These are phyloP conservation scores for Termitomyces bulborhizus DNA, from an alignment of 768 basidiomycete genomes.

Conservation along the genomic window DNA sequence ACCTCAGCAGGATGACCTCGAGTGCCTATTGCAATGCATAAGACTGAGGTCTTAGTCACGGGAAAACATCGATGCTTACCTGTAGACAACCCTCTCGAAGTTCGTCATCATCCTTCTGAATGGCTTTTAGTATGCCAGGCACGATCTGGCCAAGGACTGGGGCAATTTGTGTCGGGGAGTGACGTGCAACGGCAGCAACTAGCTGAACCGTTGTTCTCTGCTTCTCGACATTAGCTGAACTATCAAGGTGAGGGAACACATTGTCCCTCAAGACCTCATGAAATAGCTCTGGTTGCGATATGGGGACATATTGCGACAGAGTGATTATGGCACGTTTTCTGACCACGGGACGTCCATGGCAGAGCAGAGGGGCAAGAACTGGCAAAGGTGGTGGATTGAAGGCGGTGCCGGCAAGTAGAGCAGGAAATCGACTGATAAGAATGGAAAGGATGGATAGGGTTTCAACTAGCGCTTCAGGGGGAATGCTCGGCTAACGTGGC, in stretches of 20 bases:
- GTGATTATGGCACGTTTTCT: conserved; percentile 90
- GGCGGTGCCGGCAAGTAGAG: conserved; percentile 48
- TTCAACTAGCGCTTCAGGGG: conserved; percentile 79
- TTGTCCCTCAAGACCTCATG: conserved; percentile 49
- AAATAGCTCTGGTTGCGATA: conserved; percentile 60
- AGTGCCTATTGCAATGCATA: conserved; percentile 48
- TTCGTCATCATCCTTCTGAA: conserved; percentile 77
- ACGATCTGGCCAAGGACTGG: conserved; percentile 57
- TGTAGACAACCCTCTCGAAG: conserved; percentile 75
- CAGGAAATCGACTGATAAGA: conserved; percentile 79
- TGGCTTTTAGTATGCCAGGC: conserved; percentile 63
- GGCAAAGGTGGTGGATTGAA: conserved; percentile 54
- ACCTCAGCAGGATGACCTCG: conserved; percentile 78
- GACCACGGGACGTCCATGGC: conserved; percentile 77
- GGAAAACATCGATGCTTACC: conserved; percentile 27
- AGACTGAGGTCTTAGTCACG: neutral
- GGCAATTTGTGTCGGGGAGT: conserved; percentile 63
- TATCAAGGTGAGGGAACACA: conserved; percentile 53
- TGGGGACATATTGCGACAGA: conserved; percentile 76
- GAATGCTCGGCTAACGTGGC: conserved; percentile 47
- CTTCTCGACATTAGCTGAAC: conserved; percentile 52
- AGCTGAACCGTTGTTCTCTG: conserved; percentile 77
- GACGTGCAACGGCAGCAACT: conserved; percentile 71
- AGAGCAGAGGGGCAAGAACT: conserved; percentile 66
- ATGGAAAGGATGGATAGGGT: conserved; percentile 83